phyloP scores from a whole-genome alignment of 192 early-diverging fungal species.

The Jimgerdemannia flammicorona region DNA sequence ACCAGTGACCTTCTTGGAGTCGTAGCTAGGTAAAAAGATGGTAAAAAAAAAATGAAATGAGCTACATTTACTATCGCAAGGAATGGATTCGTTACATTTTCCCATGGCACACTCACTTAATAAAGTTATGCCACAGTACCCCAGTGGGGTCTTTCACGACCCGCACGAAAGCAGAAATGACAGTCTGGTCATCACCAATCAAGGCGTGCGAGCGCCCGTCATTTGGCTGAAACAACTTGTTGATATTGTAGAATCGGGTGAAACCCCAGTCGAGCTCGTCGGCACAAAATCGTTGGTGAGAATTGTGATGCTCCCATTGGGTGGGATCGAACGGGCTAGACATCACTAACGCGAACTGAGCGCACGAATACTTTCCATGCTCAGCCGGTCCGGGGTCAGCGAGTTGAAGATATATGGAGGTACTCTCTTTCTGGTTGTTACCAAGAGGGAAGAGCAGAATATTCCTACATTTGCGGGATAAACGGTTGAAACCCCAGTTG shows the following conservation, averaged over 20 bases:
- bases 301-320: slow-evolving; percentile 62
- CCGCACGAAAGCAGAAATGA: no score
- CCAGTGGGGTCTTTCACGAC: slow-evolving; percentile 82
- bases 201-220: slow-evolving; percentile 81
- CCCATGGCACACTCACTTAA: slow-evolving; percentile 47
- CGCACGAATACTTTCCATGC: slow-evolving; percentile 77
- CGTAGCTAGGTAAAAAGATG: no score
- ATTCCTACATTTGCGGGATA: slow-evolving; percentile 25
- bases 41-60: no score
- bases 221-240: slow-evolving; percentile 35
- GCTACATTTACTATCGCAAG: no score
- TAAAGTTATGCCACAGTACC: slow-evolving; percentile 93
- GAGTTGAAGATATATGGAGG: slow-evolving; percentile 87
- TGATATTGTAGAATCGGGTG: slow-evolving; percentile 20
- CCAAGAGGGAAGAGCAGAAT: slow-evolving; percentile 88
- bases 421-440: slow-evolving; percentile 61
- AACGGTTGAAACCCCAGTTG: slow-evolving; percentile 27
- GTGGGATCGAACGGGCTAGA: no score
- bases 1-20: no score
- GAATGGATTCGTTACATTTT: not conserved
- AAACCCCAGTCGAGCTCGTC: no score
- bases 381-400: slow-evolving; percentile 57
- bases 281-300: slow-evolving; percentile 49
- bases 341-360: slow-evolving; percentile 56
- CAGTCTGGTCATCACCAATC: slow-evolving; percentile 49